Base-by-base conservation (phyloP, 345 rosid genomes). In the Laguncularia racemosa region DNA sequence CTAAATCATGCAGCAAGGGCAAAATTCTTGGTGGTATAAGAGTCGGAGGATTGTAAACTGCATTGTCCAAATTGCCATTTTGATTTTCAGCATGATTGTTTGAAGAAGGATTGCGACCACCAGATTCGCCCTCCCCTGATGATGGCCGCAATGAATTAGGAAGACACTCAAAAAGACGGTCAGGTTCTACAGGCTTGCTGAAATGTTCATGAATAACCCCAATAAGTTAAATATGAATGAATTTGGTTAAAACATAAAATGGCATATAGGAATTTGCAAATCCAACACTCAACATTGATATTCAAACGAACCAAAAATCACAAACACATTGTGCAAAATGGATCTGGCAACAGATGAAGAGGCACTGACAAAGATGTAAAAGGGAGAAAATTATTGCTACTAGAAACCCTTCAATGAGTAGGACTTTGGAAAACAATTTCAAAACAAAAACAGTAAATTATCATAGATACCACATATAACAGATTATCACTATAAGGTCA, bases 141-240 rank as follows among this genome's bases (percentile, higher is more conserved):
- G 98, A 81, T 19, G 99, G 97, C 47, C 95, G 89, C 76, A 87
- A 68, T 16, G 97, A 84, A 73, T 83, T 87, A 38, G 99, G 99
- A 48, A 93, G 90, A 73, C 99, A 83, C 63, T 87, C 95, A 63
- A 86, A 93, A 71, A 93, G 91, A 56, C 84, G 92, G 67, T 89
- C 99, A 69, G 99, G 92, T 64, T 93, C 97, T 71, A 89, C 85
- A 2, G 99, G 84, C 67, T 89, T 89, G 80, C 97, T 93, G 88
- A 63, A 72, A 60, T 62, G 64, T 55, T 26, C 50, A 20, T 54
- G 28, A 62, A 1, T 58, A 47, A 58, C 53, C n/a, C 2, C 18
- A 46, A 58, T 5, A 26, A 46, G 11, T 21, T 14, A 14, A 58
- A 46, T 28, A 2, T n/a, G 5, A 52, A 20, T 20, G 21, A 28